Base-by-base conservation (phyloP, 805 yeast species). In the Wickerhamia fluorescens region DNA sequence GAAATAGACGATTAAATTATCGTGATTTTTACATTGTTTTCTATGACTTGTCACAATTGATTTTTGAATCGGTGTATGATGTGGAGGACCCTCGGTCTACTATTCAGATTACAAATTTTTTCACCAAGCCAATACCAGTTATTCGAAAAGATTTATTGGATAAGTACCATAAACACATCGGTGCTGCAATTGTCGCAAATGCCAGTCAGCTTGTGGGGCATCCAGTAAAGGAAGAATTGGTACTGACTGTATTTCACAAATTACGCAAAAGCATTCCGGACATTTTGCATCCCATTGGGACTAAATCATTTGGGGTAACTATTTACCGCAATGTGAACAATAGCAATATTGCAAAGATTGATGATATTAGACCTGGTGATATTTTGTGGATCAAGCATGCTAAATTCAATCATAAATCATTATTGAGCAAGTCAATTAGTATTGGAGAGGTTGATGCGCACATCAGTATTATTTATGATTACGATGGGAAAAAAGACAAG, bases 361-460 rank as follows among this genome's bases (percentile, higher is more conserved):
- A 75, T 31, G 81, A 75, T 23, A 71, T 87, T 31, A 66, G 71
- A 27, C 78, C 94, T 0, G 98, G 98, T 35, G 97, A 92, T 52
- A 66, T 89, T 7, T 55, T 86, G 23, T 82, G 86, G 29, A 71
- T 86, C 37, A 72, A 78, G 44, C 75, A 75, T 32, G 95, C 86
- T 5, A 70, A 70, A 36, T 88, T 89, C 56, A 72, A 77, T 5
- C 84, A 78, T 41, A 79, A 80, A 56, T 71, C 76, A 14, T 37
- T 61, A 14, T 20, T 42, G 7, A 38, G 45, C 29, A 60, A 58
- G 40, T 44, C 66, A 2, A 51, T 67, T n/a, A 71, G 69, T 5
- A 64, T 77, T 10, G 94, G 94, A 9, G 21, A 23, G 3, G 14
- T 14, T 19, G 43, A 38, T 6, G 37, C 53, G 14, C 54, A 47